Base-by-base conservation (phyloP, 169 alveolate species). In the Plasmodium adleri region DNA sequence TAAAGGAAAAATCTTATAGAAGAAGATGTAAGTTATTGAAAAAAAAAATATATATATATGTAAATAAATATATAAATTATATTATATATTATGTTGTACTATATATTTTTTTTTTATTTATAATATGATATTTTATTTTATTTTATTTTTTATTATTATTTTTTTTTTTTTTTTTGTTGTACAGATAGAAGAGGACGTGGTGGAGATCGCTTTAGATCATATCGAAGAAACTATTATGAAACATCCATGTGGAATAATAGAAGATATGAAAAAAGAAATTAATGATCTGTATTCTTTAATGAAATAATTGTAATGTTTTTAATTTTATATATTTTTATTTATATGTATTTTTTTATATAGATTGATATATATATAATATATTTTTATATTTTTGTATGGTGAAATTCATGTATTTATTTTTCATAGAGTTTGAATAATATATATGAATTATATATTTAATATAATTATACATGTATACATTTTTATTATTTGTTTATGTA, bases 241-340 rank as follows among this genome's bases (percentile, higher is more conserved):
- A 50, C 75, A n/a, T 70, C 89, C 28, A 78, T 66, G 89, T 78
- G 89, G 89, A 78, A 78, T 58, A 78, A 78, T 45, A 78, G 78
- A n/a, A 56, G 89, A 78, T 78, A 50, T 59, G 89, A 78, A 78
- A 78, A 78, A 70, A 78, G 78, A 22, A 78, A 50, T 64, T 74
- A 75, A 75, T 24, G 5, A 67, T 4, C 45, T 0, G 45, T 32
- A 32, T 5, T 5, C 4, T 32, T 32, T 8, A 32, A 32, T 4
- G 45, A 32, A 32, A 5, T 5, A 5, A 32, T 32, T 32, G 5
- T 32, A 32, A 32, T 32, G 45, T 32, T 32, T 32, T 32, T 6
- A 32, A 32, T 32, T 32, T 32, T 32, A 32, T 1, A 32, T 32
- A 5, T 32, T 5, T 5, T 5, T 32, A 32, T 32, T 32, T 32